Conservation (phyloP, 1,284 basidiomycete genomes). For the Pseudozyma pruni region DNA sequence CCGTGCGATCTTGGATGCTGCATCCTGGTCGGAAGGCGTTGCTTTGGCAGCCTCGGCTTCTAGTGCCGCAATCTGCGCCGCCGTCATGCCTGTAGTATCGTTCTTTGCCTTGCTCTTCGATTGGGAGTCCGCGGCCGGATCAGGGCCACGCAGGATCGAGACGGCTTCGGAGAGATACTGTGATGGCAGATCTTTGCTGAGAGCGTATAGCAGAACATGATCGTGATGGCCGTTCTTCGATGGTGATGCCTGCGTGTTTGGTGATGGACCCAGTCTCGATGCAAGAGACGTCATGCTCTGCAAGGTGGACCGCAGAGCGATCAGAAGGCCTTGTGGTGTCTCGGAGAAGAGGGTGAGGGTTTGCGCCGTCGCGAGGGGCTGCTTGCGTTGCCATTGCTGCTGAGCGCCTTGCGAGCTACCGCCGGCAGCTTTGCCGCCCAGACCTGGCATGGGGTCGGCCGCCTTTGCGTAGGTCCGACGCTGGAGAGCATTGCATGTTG, state of each 20-base stretch:
- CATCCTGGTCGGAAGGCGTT: slow-evolving; percentile 2
- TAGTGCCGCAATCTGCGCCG: slow-evolving; percentile 25
- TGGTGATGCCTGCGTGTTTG: slow-evolving; percentile 9
- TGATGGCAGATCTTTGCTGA: slow-evolving; percentile 55
- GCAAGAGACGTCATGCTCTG: slow-evolving; percentile 43
- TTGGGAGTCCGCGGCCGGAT: slow-evolving; percentile 5
- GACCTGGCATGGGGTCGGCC: slow-evolving; percentile 10
- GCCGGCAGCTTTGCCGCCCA: neutral
- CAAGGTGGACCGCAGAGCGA: slow-evolving; percentile 50
- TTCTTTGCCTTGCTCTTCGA: neutral
- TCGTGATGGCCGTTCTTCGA: slow-evolving; percentile 23
- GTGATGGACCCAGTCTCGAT: slow-evolving; percentile 24
- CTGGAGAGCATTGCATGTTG: slow-evolving; percentile 6
- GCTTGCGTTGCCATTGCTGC: slow-evolving; percentile 47
- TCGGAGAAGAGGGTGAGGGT: slow-evolving; percentile 54
- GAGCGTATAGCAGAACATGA: slow-evolving; percentile 51
- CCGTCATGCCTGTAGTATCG: slow-evolving; percentile 16
- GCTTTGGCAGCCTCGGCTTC: slow-evolving; percentile 14
- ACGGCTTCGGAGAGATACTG: slow-evolving; percentile 48
- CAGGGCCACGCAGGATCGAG: slow-evolving; percentile 35
- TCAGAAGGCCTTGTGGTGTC: slow-evolving; percentile 45
- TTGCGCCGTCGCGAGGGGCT: slow-evolving; percentile 52
- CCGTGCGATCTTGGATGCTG: slow-evolving; percentile 25
- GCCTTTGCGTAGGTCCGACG: slow-evolving; percentile 26
- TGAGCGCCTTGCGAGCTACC: slow-evolving; percentile 11